Evolutionary conservation across 2,329 filamentous ascomycete genomes (phyloP), one percentile per base, ranked within the genome.

Genomic region (Teratosphaeriaceae sp.): DNA sequence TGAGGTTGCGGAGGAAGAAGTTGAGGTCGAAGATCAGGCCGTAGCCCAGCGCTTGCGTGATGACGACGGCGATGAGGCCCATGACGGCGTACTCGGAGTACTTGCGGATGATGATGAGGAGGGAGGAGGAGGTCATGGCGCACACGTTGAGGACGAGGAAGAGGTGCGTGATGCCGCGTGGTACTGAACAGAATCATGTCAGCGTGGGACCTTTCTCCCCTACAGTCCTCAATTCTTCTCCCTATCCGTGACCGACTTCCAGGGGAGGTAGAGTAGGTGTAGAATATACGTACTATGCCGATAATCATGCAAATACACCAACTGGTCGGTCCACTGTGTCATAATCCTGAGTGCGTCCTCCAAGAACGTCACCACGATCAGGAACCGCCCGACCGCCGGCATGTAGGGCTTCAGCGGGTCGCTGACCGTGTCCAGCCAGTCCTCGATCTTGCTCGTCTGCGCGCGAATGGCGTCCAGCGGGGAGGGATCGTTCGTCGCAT

Each of bases 1-100:
- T 95, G 49, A 98, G 76, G 65, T 98, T 98, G 70, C 92, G 89
- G 52, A 98, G 84, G 82, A 98, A 98, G 77, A 98, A 98, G 80
- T 97, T 98, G 63, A 97, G 79, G 68, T 98, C 92, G 67, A 98
- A 97, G 67, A 98, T 95, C 50, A 98, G 79, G 46, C 92, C 92
- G 66, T 98, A 98, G 57, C 92, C 92, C 43, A 98, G 79, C 16
- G 90, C 92, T 70, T 98, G 92, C 24, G 88, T 84, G 49, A 98
- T 68, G 40, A 98, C 90, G 41, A 98, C 92, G 41, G 74, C 84
- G 65, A 96, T 85, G 51, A 98, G 84, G 49, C 90, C 92, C 48
- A 73, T 80, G 46, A 97, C 92, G 46, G 90, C 92, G 67, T 88
- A 90, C 68, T 94, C 90, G 53, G 88, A 92, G 74, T 94, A 80